Base-by-base conservation (phyloP, 306 rosid genomes). In the Mimosa bimucronata region DNA sequence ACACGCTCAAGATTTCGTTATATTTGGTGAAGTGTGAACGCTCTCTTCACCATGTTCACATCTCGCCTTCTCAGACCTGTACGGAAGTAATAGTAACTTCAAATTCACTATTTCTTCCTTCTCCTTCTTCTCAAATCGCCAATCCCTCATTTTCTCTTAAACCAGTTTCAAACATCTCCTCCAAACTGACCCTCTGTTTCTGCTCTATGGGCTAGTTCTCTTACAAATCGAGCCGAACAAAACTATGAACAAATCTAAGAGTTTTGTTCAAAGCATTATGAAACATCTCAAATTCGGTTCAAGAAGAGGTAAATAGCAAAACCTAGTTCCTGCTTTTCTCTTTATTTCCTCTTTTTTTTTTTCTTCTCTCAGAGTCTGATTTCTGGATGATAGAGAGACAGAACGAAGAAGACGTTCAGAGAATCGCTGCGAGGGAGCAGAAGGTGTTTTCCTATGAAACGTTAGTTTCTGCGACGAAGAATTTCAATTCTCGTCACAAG, bases 391-490 rank as follows among this genome's bases (percentile, higher is more conserved):
- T 31, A 91, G 98, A 81, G 44, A 74, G 62, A 64, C 75, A 79
- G n/a, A 82, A 75, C 72, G 98, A 86, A 81, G 96, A 90, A 73
- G 97, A 93, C 72, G 50, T 93, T 44, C 92, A 90, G 75, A 83
- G n/a, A 85, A 90, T 96, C 69, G 97, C 98, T 48, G 91, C 92
- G 5, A 92, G 83, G 81, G 99, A 96, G 46, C 97, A 96, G 87
- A 93, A 89, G 85, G 57, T 75, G 14, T 90, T 96, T 86, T 29
- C 83, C 11, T 93, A 82, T 61, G 97, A 91, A 79, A 76, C 83
- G 21, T 80, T 93, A 66, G 85, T 65, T 71, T 82, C 92, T 58
- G 99, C 93, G 7, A 96, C 99, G 16, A 88, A 78, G 75, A 83
- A 91, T 85, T 96, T 96, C 48, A 82, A 85, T 52, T 25, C 78